Evolutionary conservation across 768 basidiomycete species (phyloP), one percentile per base, ranked within the genome.

Genomic region (Mycena crocata): DNA sequence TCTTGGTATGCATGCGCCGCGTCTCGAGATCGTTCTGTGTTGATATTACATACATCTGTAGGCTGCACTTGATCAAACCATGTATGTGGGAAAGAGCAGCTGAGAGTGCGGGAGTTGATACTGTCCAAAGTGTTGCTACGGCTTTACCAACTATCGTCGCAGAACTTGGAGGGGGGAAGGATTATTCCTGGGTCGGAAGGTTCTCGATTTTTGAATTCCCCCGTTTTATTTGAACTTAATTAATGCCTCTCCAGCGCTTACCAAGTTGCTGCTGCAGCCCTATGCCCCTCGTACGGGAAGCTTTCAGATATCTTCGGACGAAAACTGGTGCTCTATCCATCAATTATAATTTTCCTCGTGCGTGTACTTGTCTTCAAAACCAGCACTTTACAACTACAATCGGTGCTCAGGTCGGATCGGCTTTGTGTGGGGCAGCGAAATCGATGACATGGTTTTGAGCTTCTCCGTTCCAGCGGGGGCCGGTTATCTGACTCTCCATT

Each of bases 381-480:
- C n/a, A n/a, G n/a, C n/a, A n/a, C n/a, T n/a, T n/a, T n/a, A n/a
- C n/a, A n/a, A n/a, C n/a, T n/a, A n/a, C n/a, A n/a, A n/a, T n/a
- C n/a, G n/a, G n/a, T n/a, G n/a, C 28, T 13, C 70, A 92, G 91
- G 76, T 93, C 64, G 93, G 92, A 30, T 93, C 92, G 7, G 93
- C 92, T 2, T 79, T 95, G 59, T 94, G 92, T 71, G 93, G 93
- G 13, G 90, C 92, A 2, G 93, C 93, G 0, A 89, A 95, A 75
- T 88, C 62, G 55, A 90, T 95, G 86, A 85, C 81, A 3, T 93
- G 92, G n/a, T n/a, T n/a, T n/a, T n/a, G n/a, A n/a, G n/a, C n/a
- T n/a, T n/a, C n/a, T n/a, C n/a, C n/a, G n/a, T n/a, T n/a, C n/a
- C n/a, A n/a, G n/a, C n/a, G n/a, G n/a, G n/a, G n/a, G n/a, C n/a